A percentile compares a stretch with the other conserved stretches of the same genome.
phyloP scores from a whole-genome alignment of 192 early-diverging fungal species.

The Dissophora ornata region DNA sequence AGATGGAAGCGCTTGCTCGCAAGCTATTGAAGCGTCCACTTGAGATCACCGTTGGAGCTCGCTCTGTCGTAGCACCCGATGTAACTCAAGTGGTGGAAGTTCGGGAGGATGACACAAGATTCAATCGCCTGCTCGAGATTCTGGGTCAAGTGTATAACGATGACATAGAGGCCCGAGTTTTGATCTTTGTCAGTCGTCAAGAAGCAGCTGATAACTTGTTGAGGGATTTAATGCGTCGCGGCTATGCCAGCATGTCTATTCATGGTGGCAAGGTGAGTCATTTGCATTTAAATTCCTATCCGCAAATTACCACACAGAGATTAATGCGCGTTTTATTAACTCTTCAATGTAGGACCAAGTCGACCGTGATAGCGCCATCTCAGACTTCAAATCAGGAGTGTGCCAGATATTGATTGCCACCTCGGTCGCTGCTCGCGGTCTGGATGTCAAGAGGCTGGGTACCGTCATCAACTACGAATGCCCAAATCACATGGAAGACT shows the following conservation, averaged over 20 bases:
- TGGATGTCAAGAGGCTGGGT: slow-evolving; percentile 95
- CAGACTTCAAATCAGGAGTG: slow-evolving; percentile 93
- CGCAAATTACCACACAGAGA: no score
- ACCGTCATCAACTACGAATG: slow-evolving; percentile 97
- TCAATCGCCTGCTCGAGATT: slow-evolving; percentile 87
- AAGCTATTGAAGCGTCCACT: slow-evolving; percentile 92
- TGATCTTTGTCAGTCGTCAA: slow-evolving; percentile 97
- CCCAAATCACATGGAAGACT: slow-evolving; percentile 98
- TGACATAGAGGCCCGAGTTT: slow-evolving; percentile 75
- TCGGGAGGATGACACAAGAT: slow-evolving; percentile 84
- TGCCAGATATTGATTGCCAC: slow-evolving; percentile 95
- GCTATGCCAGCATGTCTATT: slow-evolving; percentile 89
- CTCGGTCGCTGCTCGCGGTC: slow-evolving; percentile 93
- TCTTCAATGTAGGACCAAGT: slow-evolving; percentile 86
- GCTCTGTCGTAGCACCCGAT: slow-evolving; percentile 87
- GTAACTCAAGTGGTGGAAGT: slow-evolving; percentile 94
- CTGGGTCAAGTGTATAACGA: slow-evolving; percentile 83
- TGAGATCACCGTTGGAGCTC: slow-evolving; percentile 96
- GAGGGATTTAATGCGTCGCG: slow-evolving; percentile 82
- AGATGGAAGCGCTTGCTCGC: slow-evolving; percentile 94
- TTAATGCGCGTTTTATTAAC: no score
- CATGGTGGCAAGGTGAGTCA: slow-evolving; percentile 90
- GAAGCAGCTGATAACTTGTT: slow-evolving; percentile 93
- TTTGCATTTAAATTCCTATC: neutral
- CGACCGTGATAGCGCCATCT: slow-evolving; percentile 91